Conservation (phyloP, 768 basidiomycete genomes). For the Mycena capillaripes region DNA sequence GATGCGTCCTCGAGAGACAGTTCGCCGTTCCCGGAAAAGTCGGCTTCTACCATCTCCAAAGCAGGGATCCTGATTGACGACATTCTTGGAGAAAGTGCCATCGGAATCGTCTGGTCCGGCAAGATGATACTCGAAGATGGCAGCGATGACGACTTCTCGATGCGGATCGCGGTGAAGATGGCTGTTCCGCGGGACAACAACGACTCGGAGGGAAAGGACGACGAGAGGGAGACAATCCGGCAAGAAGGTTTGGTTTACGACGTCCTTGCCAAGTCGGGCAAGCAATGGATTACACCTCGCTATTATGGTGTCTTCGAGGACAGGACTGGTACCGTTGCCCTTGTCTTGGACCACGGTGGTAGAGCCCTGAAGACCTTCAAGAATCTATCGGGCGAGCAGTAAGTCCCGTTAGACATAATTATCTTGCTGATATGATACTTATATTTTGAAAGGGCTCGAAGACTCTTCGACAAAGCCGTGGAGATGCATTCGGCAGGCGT, state of each 20-base stretch:
- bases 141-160: background rate
- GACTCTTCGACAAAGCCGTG: slow-evolving; percentile 20
- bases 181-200: slow-evolving; percentile 6
- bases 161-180: slow-evolving; percentile 21
- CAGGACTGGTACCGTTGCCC: slow-evolving; percentile 10
- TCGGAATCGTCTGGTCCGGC: slow-evolving; percentile 23
- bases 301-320: slow-evolving; percentile 24
- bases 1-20: background rate
- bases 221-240: slow-evolving; percentile 10
- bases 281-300: slow-evolving; percentile 10
- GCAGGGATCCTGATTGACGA: slow-evolving; percentile 14
- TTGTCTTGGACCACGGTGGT: slow-evolving; percentile 21
- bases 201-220: background rate
- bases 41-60: background rate
- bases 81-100: background rate
- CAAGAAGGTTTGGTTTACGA: slow-evolving; percentile 15
- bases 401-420: too few species aligned
- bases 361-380: slow-evolving; percentile 10
- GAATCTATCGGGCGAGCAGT: background rate
- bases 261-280: slow-evolving; percentile 10
- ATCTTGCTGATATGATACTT: too few species aligned
- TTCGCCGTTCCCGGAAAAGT: slow-evolving; percentile 22
- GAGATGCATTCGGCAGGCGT: slow-evolving; percentile 28
- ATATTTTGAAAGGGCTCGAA: background rate
- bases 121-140: slow-evolving; percentile 23